Evolutionary conservation across 2,329 filamentous ascomycete species (phyloP).

Genomic region (Oidium heveae): DNA sequence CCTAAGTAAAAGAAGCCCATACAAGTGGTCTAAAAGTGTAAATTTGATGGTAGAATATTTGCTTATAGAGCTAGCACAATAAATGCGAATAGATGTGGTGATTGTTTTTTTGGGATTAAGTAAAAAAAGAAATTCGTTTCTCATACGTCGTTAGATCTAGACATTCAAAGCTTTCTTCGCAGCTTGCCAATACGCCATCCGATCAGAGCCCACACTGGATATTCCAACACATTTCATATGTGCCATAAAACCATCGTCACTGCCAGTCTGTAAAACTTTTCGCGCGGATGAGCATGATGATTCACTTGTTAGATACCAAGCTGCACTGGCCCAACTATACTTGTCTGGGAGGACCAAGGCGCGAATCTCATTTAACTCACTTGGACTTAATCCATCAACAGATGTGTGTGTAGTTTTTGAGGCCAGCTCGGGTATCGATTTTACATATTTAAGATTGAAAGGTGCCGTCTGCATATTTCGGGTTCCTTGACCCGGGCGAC

Average conservation of each 20-base stretch:
- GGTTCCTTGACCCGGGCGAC: conserved; percentile 32
- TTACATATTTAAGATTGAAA: conserved; percentile 29
- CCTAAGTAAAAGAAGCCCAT: too few species aligned
- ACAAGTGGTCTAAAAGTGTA: too few species aligned
- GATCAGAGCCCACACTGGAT: conserved; percentile 17
- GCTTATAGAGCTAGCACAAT: too few species aligned
- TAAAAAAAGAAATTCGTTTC: too few species aligned
- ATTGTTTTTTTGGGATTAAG: too few species aligned
- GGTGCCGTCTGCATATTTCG: conserved; percentile 35
- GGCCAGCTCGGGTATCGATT: conserved; percentile 19
- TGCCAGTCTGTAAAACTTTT: conserved; percentile 17
- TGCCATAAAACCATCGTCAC: conserved; percentile 22
- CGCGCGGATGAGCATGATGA: conserved; percentile 20
- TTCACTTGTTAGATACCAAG: conserved; percentile 33
- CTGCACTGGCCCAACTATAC: conserved; percentile 30
- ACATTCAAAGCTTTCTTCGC: conserved; percentile 14
- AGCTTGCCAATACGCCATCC: conserved; percentile 23
- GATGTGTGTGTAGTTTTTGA: conserved; percentile 12
- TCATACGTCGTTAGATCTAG: too few species aligned
- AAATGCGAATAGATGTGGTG: too few species aligned
- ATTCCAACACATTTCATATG: conserved; percentile 32
- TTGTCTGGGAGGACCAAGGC: conserved; percentile 23
- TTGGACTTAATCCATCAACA: conserved; percentile 12
- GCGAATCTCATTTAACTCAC: conserved; percentile 20
- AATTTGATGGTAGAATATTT: too few species aligned